Evolutionary conservation across 805 yeast species (phyloP), one percentile per base, ranked within the genome.

Genomic region (Saccharomyces cerevisiae): DNA sequence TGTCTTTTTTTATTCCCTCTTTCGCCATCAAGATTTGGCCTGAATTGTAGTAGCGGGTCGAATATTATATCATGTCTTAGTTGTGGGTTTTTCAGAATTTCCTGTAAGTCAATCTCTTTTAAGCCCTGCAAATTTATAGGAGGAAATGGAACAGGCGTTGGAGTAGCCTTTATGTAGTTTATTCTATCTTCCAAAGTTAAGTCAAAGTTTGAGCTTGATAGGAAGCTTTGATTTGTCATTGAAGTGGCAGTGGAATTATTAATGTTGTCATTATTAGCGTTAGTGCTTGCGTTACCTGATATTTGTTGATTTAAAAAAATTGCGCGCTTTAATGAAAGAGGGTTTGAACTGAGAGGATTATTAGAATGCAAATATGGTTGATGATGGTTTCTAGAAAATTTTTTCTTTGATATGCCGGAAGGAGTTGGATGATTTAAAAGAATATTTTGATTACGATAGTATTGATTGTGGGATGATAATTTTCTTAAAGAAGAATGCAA

Each of bases 11-110:
- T 78, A 56, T 83, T 78, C 28, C 96, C 96, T 51, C 96, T 76
- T 71, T 91, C 97, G 51, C 96, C 96, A 68, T 88, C 96, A 60
- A 90, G 74, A 65, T 89, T 88, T 29, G 96, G 96, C 67, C 97
- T 80, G 70, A 91, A 89, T 73, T 90, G 96, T 55, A 91, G 75
- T 65, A 87, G 88, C 17, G 97, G 95, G 72, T 91, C 97, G 67
- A 91, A 91, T 13, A 89, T 77, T 52, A 92, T 88, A 68, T 92
- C 98, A 70, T 91, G 98, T 59, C 98, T 80, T 54, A 91, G 75
- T 68, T 89, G 96, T 3, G 96, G 96, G 70, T 91, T 91, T 66
- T 87, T 88, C 61, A 91, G 76, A 52, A 92, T 91, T 66, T 89
- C 96, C 57, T 87, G 87, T 48, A 91, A 72, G 64, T 91, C 97